These are phyloP conservation scores for Tilletia horrida DNA, from an alignment of 1,284 basidiomycete genomes.

Conservation along the genomic window DNA sequence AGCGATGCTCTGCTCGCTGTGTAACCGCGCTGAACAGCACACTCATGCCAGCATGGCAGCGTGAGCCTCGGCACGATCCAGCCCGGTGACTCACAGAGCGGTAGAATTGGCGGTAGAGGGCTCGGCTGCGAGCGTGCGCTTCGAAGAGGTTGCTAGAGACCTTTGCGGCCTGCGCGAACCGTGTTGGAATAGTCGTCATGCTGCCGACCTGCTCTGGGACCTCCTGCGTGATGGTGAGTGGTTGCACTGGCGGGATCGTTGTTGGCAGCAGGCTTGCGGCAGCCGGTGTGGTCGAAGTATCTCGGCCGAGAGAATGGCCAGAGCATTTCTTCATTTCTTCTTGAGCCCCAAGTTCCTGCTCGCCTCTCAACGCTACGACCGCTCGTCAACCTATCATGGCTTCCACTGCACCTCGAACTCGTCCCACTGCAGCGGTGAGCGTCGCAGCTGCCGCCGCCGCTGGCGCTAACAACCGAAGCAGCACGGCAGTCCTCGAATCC, in stretches of 20 bases:
- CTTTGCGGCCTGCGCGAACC: constrained; percentile 70
- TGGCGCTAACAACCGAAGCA: background rate
- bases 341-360: background rate
- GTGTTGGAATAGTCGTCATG: constrained; percentile 56
- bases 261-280: background rate
- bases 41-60: background rate
- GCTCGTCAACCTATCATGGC: background rate
- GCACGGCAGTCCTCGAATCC: background rate
- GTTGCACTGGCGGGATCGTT: background rate
- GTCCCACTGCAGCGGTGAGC: background rate
- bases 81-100: constrained; percentile 66
- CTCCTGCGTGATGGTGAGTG: background rate
- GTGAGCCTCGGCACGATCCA: background rate
- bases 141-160: constrained; percentile 62
- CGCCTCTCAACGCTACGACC: too few relatives aligned
- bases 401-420: background rate
- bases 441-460: constrained; percentile 7
- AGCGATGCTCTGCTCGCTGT: background rate
- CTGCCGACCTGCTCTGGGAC: too few relatives aligned
- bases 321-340: background rate
- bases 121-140: constrained; percentile 68
- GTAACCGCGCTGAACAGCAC: background rate
- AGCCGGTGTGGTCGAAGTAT: background rate
- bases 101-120: constrained; percentile 89
- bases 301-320: background rate